Evolutionary conservation across 306 rosid genomes (phyloP).

Genomic region (Trifolium dubium): DNA sequence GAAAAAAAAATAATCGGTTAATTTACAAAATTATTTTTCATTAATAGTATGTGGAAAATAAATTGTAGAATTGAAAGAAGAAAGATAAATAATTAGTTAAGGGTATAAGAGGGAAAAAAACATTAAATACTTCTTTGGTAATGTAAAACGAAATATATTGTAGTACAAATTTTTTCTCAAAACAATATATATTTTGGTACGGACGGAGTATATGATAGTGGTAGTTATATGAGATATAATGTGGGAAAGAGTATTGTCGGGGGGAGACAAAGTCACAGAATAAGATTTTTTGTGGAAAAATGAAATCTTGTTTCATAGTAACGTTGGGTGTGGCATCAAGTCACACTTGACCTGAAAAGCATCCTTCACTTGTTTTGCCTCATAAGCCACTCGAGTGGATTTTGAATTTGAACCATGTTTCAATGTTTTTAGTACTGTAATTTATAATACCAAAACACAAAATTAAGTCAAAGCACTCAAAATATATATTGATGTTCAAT

Average conservation of each 20-base stretch:
- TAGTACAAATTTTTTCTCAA: no score
- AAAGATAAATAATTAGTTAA: no score
- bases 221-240: no score
- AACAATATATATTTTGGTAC: no score
- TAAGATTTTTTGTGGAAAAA: background rate
- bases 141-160: no score
- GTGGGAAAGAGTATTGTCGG: background rate
- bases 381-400: constrained; percentile 48
- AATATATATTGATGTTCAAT: background rate
- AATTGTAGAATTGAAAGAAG: no score
- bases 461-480: constrained; percentile 21
- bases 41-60: no score
- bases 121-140: no score
- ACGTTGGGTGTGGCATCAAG: constrained; percentile 56
- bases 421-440: background rate
- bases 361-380: constrained; percentile 53
- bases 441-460: background rate
- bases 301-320: background rate
- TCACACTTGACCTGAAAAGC: constrained; percentile 49
- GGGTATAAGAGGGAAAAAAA: no score
- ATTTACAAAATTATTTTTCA: no score
- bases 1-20: no score
- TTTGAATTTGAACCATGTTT: constrained; percentile 43
- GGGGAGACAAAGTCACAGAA: background rate
- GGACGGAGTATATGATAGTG: no score